Evolutionary conservation across 805 yeast species (phyloP), one percentile per base, ranked within the genome.

Genomic region (Ogataea methanolica): DNA sequence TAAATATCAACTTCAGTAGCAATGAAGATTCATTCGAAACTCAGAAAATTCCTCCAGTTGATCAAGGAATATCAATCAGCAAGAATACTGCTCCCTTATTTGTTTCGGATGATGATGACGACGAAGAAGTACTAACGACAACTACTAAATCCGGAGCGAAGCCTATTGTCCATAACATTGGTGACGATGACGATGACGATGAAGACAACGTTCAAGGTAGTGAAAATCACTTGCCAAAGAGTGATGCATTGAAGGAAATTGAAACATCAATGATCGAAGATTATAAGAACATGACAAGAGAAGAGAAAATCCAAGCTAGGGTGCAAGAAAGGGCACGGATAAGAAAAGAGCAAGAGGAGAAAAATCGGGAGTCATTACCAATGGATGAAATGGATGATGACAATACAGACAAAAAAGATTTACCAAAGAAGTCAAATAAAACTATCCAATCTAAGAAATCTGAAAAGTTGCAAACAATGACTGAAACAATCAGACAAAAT

Each of bases 281-380:
- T 23, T 60, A 62, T 42, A 45, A 57, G 12, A 42, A 39, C 14
- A 49, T 63, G 53, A 52, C 61, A 5, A 48, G 60, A 36, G 63
- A 60, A 36, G 60, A 61, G 41, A 59, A 59, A 40, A 64, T 63
- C n/a, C 50, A 52, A 26, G 66, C 68, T 4, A 53, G 67, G 44
- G 52, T 55, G 7, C 47, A 49, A 19, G 52, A 52, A 29, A 60
- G 55, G 43, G 48, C 46, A 22, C 40, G 45, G 17, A 33, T 45
- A 22, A 46, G 64, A 41, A 54, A 53, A 35, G 51, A 51, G 42
- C 57, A 50, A 22, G 41, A 47, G 19, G 46, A 42, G 41, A 38
- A 33, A 12, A 31, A 39, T 26, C 31, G 9, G 11, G 31, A 26
- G 9, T 26, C 31, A 26, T 26, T 11, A 26, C 4, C 31, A 26